A percentile compares a stretch with the other conserved stretches of the same genome.
Conservation (phyloP, 768 basidiomycete genomes). For the Austroboletus festivus region DNA sequence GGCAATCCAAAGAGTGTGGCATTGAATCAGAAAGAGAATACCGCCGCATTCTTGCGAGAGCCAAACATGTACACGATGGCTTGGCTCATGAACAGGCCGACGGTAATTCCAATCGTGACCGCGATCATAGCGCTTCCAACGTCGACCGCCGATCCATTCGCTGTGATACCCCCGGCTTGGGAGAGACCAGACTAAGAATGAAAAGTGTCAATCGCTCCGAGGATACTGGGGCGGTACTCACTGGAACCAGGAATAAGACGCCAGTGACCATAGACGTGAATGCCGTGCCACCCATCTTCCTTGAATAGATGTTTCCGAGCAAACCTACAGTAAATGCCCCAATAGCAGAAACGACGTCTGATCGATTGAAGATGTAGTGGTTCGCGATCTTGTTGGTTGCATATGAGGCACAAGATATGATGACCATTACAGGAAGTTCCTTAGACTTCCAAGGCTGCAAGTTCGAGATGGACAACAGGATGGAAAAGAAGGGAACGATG, state of each 20-base stretch:
- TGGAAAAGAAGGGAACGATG: slow-evolving; percentile 73
- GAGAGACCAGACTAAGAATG: slow-evolving; percentile 69
- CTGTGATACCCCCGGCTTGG: slow-evolving; percentile 81
- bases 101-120: slow-evolving; percentile 89
- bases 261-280: slow-evolving; percentile 92
- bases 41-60: slow-evolving; percentile 75
- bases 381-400: slow-evolving; percentile 80
- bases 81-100: slow-evolving; percentile 86
- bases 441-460: slow-evolving; percentile 70
- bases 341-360: slow-evolving; percentile 81
- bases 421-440: slow-evolving; percentile 78
- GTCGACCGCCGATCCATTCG: slow-evolving; percentile 77
- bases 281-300: slow-evolving; percentile 80
- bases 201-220: not conserved
- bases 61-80: slow-evolving; percentile 87
- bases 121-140: slow-evolving; percentile 86
- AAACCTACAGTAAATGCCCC: slow-evolving; percentile 81
- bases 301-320: slow-evolving; percentile 77
- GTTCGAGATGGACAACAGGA: slow-evolving; percentile 71
- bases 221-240: slow-evolving; percentile 36
- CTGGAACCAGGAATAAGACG: slow-evolving; percentile 83
- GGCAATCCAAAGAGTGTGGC: not conserved
- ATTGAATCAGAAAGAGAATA: slow-evolving; percentile 68
- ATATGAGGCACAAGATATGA: slow-evolving; percentile 78
- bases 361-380: slow-evolving; percentile 80